A percentile compares a stretch with the other conserved stretches of the same genome.
Conservation (phyloP, 2,329 filamentous ascomycete genomes). For the Trichophyton simii region DNA sequence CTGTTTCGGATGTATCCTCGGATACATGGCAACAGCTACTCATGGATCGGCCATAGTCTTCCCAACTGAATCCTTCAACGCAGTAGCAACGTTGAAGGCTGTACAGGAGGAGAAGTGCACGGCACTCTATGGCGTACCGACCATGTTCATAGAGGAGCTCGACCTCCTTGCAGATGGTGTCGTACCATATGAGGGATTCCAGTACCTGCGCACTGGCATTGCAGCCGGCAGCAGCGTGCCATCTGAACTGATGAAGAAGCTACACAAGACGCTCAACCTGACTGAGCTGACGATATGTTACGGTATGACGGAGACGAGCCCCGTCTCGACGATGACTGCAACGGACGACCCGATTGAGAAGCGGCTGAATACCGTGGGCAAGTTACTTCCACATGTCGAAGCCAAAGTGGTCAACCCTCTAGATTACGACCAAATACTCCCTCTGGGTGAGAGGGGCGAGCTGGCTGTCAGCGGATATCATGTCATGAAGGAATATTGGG, state of each 20-base stretch:
- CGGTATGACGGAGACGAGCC: conserved; percentile 85
- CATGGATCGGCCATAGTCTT: conserved; percentile 70
- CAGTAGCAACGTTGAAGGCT: conserved; percentile 53
- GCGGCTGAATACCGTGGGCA: conserved; percentile 63
- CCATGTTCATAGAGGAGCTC: conserved; percentile 86
- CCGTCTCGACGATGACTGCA: conserved; percentile 60
- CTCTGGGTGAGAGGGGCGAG: conserved; percentile 60
- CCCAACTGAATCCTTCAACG: conserved; percentile 76
- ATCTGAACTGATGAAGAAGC: conserved; percentile 51
- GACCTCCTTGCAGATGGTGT: conserved; percentile 53
- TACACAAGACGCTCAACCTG: conserved; percentile 64
- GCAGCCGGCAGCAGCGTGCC: conserved; percentile 80
- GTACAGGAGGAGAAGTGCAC: conserved; percentile 53
- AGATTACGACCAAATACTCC: conserved; percentile 48
- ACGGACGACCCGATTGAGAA: conserved; percentile 62
- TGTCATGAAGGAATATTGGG: conserved; percentile 85
- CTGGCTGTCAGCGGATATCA: conserved; percentile 73
- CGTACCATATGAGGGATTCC: conserved; percentile 42
- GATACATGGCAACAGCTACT: conserved; percentile 92
- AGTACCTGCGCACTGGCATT: conserved; percentile 72
- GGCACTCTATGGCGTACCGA: conserved; percentile 76
- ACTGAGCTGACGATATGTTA: conserved; percentile 85
- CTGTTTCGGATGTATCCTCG: conserved; percentile 83
- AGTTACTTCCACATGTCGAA: conserved; percentile 68
- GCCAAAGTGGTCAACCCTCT: conserved; percentile 63